Conservation (phyloP, 148 eudicot species). For the Dianthus caryophyllus region DNA sequence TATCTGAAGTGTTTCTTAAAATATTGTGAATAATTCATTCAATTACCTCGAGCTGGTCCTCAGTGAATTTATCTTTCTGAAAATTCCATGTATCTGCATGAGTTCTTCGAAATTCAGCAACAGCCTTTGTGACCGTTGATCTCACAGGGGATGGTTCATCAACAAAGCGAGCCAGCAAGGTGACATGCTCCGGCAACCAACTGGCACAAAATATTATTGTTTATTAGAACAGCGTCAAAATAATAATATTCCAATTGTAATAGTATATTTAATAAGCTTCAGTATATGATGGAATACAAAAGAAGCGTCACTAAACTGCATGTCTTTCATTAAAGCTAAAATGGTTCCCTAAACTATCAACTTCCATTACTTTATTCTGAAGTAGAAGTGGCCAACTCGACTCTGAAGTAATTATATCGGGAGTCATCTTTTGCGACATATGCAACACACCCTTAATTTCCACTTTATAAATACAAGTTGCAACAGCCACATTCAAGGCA, state of each 20-base stretch:
- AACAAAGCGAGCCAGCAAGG: slow-evolving; percentile 70
- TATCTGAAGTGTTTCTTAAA: not conserved
- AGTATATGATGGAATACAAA: not conserved
- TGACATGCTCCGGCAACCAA: slow-evolving; percentile 89
- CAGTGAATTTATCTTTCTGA: slow-evolving; percentile 85
- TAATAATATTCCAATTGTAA: not conserved
- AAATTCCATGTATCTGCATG: slow-evolving; percentile 97
- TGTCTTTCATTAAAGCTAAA: not conserved
- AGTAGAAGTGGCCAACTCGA: not conserved
- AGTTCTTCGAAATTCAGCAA: slow-evolving; percentile 95
- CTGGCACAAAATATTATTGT: slow-evolving; percentile 38
- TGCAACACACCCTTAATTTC: not conserved
- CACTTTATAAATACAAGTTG: not conserved
- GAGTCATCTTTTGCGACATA: not conserved
- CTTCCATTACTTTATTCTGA: no score
- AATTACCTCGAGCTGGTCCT: slow-evolving; percentile 92
- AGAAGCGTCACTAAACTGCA: not conserved
- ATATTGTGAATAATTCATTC: not conserved
- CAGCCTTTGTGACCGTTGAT: slow-evolving; percentile 92
- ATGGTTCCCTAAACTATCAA: not conserved
- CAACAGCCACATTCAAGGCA: not conserved
- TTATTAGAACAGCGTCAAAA: no score
- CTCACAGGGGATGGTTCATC: slow-evolving; percentile 82
- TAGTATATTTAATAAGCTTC: not conserved
- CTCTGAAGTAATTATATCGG: not conserved